Evolutionary conservation across 1,139 yeast genomes (phyloP).

Genomic region (Pichia sp.): DNA sequence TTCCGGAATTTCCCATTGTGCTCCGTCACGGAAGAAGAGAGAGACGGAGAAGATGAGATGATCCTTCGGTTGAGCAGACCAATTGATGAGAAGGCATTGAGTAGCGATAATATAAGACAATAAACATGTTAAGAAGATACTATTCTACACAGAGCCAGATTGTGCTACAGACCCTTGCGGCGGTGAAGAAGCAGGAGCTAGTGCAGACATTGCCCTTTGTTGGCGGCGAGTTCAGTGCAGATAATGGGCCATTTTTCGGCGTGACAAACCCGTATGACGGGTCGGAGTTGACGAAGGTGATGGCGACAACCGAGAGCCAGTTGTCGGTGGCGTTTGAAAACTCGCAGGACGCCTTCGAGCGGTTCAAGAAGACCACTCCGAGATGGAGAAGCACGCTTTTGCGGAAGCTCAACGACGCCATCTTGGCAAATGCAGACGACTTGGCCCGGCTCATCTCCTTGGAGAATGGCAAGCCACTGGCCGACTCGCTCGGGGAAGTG

Average conservation of each 20-base stretch:
- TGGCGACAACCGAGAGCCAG: constrained; percentile 51
- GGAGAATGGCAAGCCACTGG: constrained; percentile 80
- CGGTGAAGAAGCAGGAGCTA: constrained; percentile 35
- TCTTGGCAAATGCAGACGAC: constrained; percentile 66
- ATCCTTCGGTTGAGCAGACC: not conserved
- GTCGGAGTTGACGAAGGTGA: constrained; percentile 50
- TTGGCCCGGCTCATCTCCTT: constrained; percentile 66
- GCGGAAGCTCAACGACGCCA: constrained; percentile 55
- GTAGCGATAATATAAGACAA: not conserved
- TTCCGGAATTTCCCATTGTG: not conserved
- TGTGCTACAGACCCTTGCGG: constrained; percentile 11
- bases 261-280: constrained; percentile 77
- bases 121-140: constrained; percentile 8
- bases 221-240: constrained; percentile 64
- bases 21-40: not conserved
- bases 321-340: constrained; percentile 57
- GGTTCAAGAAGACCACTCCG: constrained; percentile 51
- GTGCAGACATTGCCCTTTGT: constrained; percentile 55
- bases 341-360: constrained; percentile 57
- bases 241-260: constrained; percentile 48
- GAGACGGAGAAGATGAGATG: too few species aligned
- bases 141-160: constrained; percentile 1
- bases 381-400: constrained; percentile 65
- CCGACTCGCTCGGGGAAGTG: constrained; percentile 76
- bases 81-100: not conserved